Evolutionary conservation across 2,329 filamentous ascomycete species (phyloP), one percentile per base, ranked within the genome.

Genomic region (Alternaria sp.): DNA sequence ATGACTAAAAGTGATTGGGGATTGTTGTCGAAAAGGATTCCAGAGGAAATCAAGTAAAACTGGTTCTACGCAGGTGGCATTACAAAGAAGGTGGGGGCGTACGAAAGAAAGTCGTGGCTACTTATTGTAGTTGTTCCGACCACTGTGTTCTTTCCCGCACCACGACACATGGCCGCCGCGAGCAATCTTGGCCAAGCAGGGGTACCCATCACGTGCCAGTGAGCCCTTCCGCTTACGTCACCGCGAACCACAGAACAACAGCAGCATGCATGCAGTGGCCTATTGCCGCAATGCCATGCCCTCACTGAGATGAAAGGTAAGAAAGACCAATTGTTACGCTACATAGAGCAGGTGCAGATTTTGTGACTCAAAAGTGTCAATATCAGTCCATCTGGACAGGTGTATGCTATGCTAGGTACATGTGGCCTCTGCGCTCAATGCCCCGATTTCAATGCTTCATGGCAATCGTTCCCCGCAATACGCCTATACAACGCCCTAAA

Each of bases 51-150:
- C 45, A 41, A 57, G 41, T 4, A 38, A 57, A 55, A 54, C 48
- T 38, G 54, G 57, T 66, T 62, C 66, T 38, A 70, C 55, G 64
- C 53, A 53, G 46, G 59, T 64, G 53, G 63, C 67, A 74, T 73
- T 59, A 66, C 62, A 57, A 60, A 55, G 45, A 54, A 60, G 60
- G 62, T 51, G 59, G 54, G 60, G 61, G 69, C 62, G 63, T 66
- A 67, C 59, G 65, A 73, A 75, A 67, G 69, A 73, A 70, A 66
- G 67, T 66, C 66, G 68, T 70, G 64, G 60, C 64, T 65, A 63
- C 53, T 56, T 61, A 66, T 65, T 65, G 59, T 64, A 62, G 60
- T 63, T 69, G 65, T 74, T 70, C 67, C 64, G 63, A 70, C 67
- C 63, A 72, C 70, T 69, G 70, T 72, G 70, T 72, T 71, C 68